Percentiles rank a stretch among this genome's conserved stretches.
These are phyloP conservation scores for Aspergillus baeticus DNA, from an alignment of 495 filamentous ascomycete genomes.

Conservation along the genomic window DNA sequence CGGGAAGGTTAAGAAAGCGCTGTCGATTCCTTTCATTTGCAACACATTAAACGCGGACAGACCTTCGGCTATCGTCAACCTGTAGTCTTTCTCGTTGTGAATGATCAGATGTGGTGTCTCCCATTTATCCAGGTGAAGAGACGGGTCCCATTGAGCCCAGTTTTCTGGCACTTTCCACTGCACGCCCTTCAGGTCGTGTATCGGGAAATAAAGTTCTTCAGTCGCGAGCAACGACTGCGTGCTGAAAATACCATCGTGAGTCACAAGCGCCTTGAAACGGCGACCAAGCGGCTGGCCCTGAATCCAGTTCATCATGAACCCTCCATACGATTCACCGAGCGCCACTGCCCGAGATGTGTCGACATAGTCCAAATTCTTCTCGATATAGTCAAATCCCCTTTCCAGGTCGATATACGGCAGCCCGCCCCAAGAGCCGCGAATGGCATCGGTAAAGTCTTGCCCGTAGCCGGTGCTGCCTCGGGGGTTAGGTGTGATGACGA, in stretches of 20 bases:
- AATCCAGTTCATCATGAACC: conserved; percentile 76
- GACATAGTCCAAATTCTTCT: conserved; percentile 68
- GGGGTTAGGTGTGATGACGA: conserved; percentile 85
- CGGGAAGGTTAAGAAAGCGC: conserved; percentile 71
- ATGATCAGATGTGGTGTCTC: conserved; percentile 85
- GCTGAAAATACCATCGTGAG: conserved; percentile 87
- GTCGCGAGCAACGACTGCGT: conserved; percentile 70
- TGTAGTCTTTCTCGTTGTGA: conserved; percentile 89
- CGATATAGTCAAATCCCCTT: conserved; percentile 74
- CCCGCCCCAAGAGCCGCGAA: conserved; percentile 76
- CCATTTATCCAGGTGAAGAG: conserved; percentile 68
- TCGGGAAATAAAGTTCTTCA: conserved; percentile 88
- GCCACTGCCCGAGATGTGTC: conserved; percentile 78
- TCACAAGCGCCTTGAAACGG: conserved; percentile 86
- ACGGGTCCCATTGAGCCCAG: conserved; percentile 84
- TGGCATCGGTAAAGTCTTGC: conserved; percentile 74
- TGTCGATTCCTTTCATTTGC: conserved; percentile 58
- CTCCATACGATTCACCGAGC: conserved; percentile 82
- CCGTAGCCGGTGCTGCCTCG: conserved; percentile 87
- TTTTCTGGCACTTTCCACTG: conserved; percentile 70
- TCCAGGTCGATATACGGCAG: conserved; percentile 79
- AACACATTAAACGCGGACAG: conserved; percentile 86
- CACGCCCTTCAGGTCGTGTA: conserved; percentile 77
- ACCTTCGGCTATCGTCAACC: conserved; percentile 79
- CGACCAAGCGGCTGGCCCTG: conserved; percentile 55